These are phyloP conservation scores for Heterobasidion irregulare DNA, from an alignment of 1,284 basidiomycete genomes.

Conservation along the genomic window DNA sequence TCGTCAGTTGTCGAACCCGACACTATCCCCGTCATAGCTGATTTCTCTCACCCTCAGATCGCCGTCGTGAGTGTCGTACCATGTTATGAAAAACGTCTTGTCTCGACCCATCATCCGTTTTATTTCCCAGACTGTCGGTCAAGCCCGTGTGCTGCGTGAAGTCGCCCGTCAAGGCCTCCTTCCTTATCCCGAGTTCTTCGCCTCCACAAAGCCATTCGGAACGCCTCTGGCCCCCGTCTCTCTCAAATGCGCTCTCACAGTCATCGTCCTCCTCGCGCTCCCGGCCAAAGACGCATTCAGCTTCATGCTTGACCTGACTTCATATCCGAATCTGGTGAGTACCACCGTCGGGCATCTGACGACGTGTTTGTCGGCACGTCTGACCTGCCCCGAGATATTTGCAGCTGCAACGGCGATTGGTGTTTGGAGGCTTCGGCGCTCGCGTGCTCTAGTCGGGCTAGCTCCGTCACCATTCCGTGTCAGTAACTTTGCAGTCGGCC, in stretches of 20 bases:
- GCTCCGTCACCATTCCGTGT: constrained; percentile 8
- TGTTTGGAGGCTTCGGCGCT: constrained; percentile 10
- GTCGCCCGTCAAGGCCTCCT: constrained; percentile 31
- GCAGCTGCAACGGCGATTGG: constrained; percentile 9
- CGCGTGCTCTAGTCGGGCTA: constrained; percentile 8
- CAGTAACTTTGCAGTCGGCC: constrained; percentile 6
- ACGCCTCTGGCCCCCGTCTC: constrained; percentile 36
- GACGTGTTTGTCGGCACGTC: background rate
- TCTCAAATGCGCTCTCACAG: constrained; percentile 36
- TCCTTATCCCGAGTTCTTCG: constrained; percentile 33
- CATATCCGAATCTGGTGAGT: constrained; percentile 6
- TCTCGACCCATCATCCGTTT: background rate
- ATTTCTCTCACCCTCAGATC: constrained; percentile 8
- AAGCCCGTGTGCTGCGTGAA: constrained; percentile 38
- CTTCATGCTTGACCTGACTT: constrained; percentile 39
- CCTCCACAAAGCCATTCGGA: constrained; percentile 36
- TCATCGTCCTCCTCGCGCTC: constrained; percentile 42
- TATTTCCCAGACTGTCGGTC: constrained; percentile 26
- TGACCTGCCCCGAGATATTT: constrained; percentile 6
- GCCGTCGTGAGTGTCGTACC: constrained; percentile 14
- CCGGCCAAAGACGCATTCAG: constrained; percentile 43
- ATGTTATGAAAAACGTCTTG: too few relatives aligned
- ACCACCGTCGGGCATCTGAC: background rate
- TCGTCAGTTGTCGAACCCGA: constrained; percentile 19
- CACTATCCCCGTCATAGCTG: background rate